These are phyloP conservation scores for Suillus hirtellus DNA, from an alignment of 768 basidiomycete species.

Conservation along the genomic window DNA sequence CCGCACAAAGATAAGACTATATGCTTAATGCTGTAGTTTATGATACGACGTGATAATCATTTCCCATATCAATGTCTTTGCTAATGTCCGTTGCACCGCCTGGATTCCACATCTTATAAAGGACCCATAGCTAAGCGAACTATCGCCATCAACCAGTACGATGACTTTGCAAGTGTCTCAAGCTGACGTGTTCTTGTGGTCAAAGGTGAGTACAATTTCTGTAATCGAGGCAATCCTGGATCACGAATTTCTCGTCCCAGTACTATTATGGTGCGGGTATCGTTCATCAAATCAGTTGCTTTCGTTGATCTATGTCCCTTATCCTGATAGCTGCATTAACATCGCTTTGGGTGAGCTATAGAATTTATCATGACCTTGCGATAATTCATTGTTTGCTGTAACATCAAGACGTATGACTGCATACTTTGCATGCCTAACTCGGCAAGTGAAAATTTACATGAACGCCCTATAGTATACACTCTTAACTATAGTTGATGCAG, in stretches of 20 bases:
- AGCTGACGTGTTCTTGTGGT: not conserved
- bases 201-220: not conserved
- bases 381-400: not conserved
- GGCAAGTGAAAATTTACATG: not conserved
- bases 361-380: not conserved
- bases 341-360: conserved; percentile 1
- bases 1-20: not conserved
- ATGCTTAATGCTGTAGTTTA: not conserved
- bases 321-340: not conserved
- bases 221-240: not conserved
- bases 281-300: not conserved
- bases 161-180: not conserved
- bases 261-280: not conserved
- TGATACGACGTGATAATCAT: not conserved
- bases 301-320: too few relatives aligned
- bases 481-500: not conserved
- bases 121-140: not conserved
- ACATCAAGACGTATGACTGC: not conserved
- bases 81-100: not conserved
- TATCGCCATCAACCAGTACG: not conserved
- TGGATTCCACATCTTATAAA: not conserved
- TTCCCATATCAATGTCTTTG: not conserved
- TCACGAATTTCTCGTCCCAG: not conserved
- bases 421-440: not conserved
- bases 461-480: not conserved